These are phyloP conservation scores for Hyphopichia buzzinii DNA, from an alignment of 1,139 yeast species.

Conservation along the genomic window DNA sequence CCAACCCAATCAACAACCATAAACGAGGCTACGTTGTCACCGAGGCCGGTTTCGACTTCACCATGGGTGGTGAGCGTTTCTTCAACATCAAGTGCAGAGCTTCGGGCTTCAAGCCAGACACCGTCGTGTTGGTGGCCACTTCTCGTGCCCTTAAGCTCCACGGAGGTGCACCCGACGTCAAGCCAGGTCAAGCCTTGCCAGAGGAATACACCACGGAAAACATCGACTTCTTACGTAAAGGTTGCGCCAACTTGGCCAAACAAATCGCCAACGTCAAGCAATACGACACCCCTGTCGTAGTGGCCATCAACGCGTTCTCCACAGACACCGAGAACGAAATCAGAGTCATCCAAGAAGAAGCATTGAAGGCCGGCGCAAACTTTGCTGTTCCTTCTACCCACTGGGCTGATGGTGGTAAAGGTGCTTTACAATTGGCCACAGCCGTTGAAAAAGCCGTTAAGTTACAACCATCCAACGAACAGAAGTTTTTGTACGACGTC, in stretches of 20 bases:
- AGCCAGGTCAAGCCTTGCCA: slow-evolving; percentile 77
- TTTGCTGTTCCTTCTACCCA: slow-evolving; percentile 76
- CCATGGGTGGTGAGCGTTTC: slow-evolving; percentile 88
- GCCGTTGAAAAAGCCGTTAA: slow-evolving; percentile 64
- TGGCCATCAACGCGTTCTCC: slow-evolving; percentile 74
- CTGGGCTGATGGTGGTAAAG: slow-evolving; percentile 81
- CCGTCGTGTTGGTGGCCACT: slow-evolving; percentile 77
- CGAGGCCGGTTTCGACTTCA: slow-evolving; percentile 84
- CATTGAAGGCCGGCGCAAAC: slow-evolving; percentile 70
- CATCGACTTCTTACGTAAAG: slow-evolving; percentile 59
- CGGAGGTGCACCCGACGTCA: slow-evolving; percentile 83
- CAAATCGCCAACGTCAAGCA: slow-evolving; percentile 69
- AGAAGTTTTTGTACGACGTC: slow-evolving; percentile 60
- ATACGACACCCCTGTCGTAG: slow-evolving; percentile 76
- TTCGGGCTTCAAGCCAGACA: slow-evolving; percentile 69
- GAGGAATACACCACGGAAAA: slow-evolving; percentile 65
- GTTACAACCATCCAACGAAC: slow-evolving; percentile 29
- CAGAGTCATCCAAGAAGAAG: slow-evolving; percentile 59
- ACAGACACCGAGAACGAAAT: slow-evolving; percentile 71
- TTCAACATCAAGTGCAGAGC: slow-evolving; percentile 78
- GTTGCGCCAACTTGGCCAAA: slow-evolving; percentile 71
- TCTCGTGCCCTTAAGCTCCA: slow-evolving; percentile 77
- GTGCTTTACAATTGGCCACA: slow-evolving; percentile 66
- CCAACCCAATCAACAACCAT: slow-evolving; percentile 44
- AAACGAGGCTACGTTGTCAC: slow-evolving; percentile 69